These are phyloP conservation scores for Lactarius deliciosus DNA, from an alignment of 768 basidiomycete species.

Conservation along the genomic window DNA sequence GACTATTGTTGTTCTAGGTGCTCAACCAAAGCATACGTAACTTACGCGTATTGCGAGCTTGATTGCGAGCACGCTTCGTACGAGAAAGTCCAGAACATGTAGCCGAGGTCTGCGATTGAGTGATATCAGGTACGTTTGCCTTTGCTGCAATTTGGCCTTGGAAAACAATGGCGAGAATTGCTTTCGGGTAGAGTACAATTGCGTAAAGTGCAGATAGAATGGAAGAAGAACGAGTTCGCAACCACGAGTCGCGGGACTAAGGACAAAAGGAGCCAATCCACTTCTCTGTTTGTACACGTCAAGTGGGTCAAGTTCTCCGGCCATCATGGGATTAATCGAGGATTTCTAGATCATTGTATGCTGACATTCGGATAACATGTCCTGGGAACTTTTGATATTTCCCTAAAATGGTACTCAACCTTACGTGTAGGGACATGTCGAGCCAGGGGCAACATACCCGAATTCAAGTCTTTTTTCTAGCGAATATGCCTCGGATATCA, in stretches of 20 bases:
- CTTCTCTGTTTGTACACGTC: constrained; percentile 14
- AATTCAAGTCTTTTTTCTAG: not conserved
- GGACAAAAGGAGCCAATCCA: not conserved
- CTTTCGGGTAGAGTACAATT: not conserved
- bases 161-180: not conserved
- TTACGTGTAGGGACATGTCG: constrained; percentile 15
- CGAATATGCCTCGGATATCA: constrained; percentile 8
- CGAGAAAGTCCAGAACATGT: not conserved
- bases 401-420: not conserved
- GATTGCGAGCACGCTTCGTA: not conserved
- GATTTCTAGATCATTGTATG: not conserved
- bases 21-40: not conserved
- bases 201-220: not conserved
- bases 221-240: not conserved
- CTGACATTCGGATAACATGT: not conserved
- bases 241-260: not conserved
- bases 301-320: constrained; percentile 4
- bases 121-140: constrained; percentile 3
- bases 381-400: not conserved
- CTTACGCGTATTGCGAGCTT: not conserved
- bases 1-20: not conserved
- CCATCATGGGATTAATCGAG: not conserved
- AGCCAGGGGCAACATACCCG: not conserved
- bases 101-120: not conserved
- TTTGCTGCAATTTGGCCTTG: not conserved